Percentiles rank a stretch among this genome's conserved stretches.
phyloP scores from a whole-genome alignment of 176 grass and related monocot species.

The Oryza meridionalis region DNA sequence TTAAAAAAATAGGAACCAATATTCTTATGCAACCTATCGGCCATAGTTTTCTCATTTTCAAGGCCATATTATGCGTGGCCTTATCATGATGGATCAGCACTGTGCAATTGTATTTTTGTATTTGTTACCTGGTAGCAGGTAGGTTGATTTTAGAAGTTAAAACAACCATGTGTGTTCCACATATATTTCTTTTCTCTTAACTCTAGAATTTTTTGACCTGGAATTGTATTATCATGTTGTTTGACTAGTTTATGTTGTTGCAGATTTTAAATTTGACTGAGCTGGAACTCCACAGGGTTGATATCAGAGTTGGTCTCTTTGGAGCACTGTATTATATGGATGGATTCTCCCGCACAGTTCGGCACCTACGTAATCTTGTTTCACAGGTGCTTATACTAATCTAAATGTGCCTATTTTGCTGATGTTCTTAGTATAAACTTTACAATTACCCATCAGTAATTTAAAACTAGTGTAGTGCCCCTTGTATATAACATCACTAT shows the following conservation, averaged over 20 bases:
- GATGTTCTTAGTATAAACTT: background rate
- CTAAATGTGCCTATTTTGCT: background rate
- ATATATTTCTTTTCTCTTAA: conserved; percentile 28
- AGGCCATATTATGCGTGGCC: background rate
- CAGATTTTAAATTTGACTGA: conserved; percentile 99
- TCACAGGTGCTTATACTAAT: conserved; percentile 60
- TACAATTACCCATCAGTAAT: background rate
- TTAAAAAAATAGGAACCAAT: background rate
- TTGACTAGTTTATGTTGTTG: conserved; percentile 38
- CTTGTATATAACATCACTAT: background rate
- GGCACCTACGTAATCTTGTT: conserved; percentile 80
- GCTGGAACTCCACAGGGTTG: conserved; percentile 91
- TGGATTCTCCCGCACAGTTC: conserved; percentile 68
- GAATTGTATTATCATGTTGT: conserved; percentile 8
- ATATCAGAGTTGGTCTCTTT: conserved; percentile 81
- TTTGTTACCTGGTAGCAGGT: conserved; percentile 7
- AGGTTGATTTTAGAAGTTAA: conserved; percentile 28
- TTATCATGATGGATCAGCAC: background rate
- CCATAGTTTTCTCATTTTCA: background rate
- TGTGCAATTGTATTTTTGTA: conserved; percentile 5
- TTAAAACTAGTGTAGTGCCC: background rate
- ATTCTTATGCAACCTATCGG: background rate
- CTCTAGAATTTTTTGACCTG: conserved; percentile 23
- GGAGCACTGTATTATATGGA: conserved; percentile 85
- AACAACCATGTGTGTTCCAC: conserved; percentile 15